Percentiles rank a stretch among this genome's conserved stretches.
Conservation (phyloP, 2,329 filamentous ascomycete genomes). For the Sporothrix brunneoviolacea region DNA sequence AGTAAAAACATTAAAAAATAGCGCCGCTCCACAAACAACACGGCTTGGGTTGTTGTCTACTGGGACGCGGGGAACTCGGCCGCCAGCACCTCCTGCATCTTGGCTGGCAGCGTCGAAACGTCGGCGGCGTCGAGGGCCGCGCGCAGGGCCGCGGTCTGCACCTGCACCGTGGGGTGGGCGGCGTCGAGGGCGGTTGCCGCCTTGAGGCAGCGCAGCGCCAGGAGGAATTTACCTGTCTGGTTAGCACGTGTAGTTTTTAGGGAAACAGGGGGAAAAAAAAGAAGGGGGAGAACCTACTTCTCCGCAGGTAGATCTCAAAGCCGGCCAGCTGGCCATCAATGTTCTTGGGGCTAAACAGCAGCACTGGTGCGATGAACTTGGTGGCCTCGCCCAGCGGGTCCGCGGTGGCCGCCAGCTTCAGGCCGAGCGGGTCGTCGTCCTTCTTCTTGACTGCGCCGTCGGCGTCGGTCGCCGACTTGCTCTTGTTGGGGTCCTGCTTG, state of each 20-base stretch:
- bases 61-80: slow-evolving; percentile 44
- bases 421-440: slow-evolving; percentile 80
- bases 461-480: slow-evolving; percentile 46
- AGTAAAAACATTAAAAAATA: too few species aligned
- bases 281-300: too few species aligned
- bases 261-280: too few species aligned
- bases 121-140: slow-evolving; percentile 48
- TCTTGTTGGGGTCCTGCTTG: slow-evolving; percentile 79
- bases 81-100: slow-evolving; percentile 64
- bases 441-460: slow-evolving; percentile 68
- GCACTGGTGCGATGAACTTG: slow-evolving; percentile 74
- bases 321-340: slow-evolving; percentile 77
- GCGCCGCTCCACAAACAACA: not conserved
- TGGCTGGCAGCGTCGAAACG: slow-evolving; percentile 52
- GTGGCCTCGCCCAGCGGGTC: slow-evolving; percentile 80
- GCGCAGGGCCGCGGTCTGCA: slow-evolving; percentile 66
- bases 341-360: slow-evolving; percentile 75
- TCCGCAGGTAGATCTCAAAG: slow-evolving; percentile 82
- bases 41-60: not conserved
- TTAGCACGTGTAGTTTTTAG: too few species aligned
- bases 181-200: slow-evolving; percentile 64
- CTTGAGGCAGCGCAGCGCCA: slow-evolving; percentile 79
- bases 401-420: slow-evolving; percentile 70
- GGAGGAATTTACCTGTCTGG: slow-evolving; percentile 82
- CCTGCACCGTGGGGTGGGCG: slow-evolving; percentile 64